These are phyloP conservation scores for Stephanodiscus triporus DNA, from an alignment of 108 stramenopile genomes.

Conservation along the genomic window DNA sequence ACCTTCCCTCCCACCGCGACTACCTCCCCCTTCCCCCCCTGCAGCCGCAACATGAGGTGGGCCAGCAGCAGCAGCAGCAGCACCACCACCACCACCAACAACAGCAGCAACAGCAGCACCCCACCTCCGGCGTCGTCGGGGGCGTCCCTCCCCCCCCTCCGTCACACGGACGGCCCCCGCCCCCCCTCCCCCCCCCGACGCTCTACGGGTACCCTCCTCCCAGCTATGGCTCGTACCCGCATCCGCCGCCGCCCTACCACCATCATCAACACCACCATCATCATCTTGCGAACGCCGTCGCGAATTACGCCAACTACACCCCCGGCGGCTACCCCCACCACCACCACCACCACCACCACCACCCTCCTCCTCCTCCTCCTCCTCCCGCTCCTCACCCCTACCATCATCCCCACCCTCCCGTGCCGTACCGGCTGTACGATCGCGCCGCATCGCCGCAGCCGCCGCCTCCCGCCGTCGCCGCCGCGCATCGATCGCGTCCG, in stretches of 20 bases:
- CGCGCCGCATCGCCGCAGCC: no score
- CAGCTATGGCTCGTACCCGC: constrained; percentile 16
- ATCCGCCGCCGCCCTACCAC: constrained; percentile 10
- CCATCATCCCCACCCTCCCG: no score
- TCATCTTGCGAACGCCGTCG: background rate
- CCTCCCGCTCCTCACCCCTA: no score
- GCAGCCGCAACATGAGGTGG: background rate
- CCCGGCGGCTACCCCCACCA: background rate
- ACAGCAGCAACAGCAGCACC: constrained; percentile 15
- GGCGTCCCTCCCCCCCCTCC: constrained; percentile 15
- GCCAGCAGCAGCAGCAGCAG: constrained; percentile 2
- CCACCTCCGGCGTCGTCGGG: background rate
- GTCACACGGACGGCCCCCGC: constrained; percentile 6
- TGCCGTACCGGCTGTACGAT: no score
- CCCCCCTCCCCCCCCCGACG: constrained; percentile 5
- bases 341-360: background rate
- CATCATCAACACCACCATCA: constrained; percentile 15
- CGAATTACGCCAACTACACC: background rate
- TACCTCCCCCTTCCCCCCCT: constrained; percentile 3
- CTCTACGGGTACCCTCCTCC: constrained; percentile 30
- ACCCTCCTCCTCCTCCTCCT: background rate
- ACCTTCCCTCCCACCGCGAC: constrained; percentile 16
- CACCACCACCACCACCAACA: background rate
- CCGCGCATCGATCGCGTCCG: no score
- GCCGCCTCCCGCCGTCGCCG: no score